Percentiles rank a stretch among this genome's conserved stretches.
Conservation (phyloP, 2,329 filamentous ascomycete species). For the Metarhizium robertsii region DNA sequence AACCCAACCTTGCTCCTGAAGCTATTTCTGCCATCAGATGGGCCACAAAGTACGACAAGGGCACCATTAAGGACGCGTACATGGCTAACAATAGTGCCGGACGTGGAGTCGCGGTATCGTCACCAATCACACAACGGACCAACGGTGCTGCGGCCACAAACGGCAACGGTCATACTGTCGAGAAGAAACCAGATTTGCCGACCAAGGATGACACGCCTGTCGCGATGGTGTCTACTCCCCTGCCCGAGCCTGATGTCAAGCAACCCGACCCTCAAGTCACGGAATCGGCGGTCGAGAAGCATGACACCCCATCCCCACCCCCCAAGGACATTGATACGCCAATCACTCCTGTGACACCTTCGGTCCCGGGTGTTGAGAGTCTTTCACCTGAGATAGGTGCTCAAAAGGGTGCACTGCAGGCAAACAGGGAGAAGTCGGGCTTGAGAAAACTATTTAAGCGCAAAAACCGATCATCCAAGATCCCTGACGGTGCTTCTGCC, state of each 20-base stretch:
- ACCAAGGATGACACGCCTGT: slow-evolving; percentile 24
- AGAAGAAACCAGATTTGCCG: slow-evolving; percentile 26
- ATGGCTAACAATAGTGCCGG: slow-evolving; percentile 65
- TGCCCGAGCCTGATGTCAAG: not conserved
- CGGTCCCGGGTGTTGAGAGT: not conserved
- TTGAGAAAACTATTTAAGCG: slow-evolving; percentile 59
- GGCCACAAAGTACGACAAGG: slow-evolving; percentile 91
- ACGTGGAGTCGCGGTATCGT: slow-evolving; percentile 41
- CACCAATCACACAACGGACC: slow-evolving; percentile 23
- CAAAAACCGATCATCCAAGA: slow-evolving; percentile 50
- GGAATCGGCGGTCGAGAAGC: not conserved
- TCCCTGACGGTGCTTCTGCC: slow-evolving; percentile 42
- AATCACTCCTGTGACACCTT: not conserved
- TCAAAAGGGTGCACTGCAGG: slow-evolving; percentile 30
- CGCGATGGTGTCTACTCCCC: not conserved
- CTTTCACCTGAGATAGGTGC: not conserved
- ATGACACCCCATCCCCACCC: slow-evolving; percentile 9
- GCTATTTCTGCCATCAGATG: slow-evolving; percentile 94
- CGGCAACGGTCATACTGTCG: not conserved
- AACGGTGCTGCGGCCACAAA: slow-evolving; percentile 13
- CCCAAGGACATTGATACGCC: slow-evolving; percentile 12
- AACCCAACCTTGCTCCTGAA: slow-evolving; percentile 74
- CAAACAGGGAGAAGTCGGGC: slow-evolving; percentile 35
- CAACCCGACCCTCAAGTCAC: not conserved
- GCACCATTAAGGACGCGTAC: slow-evolving; percentile 78